Conservation (phyloP, 1,284 basidiomycete genomes). For the Ustilago sp. region DNA sequence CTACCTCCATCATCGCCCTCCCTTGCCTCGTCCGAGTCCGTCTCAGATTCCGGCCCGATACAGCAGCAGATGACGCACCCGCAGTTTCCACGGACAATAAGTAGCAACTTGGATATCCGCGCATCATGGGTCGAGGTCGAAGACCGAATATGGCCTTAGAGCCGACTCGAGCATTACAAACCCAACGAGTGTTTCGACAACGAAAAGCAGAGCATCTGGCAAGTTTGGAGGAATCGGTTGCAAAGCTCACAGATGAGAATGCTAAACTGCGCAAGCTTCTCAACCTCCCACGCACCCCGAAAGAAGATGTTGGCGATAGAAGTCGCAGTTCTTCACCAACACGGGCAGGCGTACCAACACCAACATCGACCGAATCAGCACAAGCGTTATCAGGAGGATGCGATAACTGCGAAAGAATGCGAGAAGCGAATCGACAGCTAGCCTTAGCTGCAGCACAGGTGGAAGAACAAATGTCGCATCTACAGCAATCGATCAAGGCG, state of each 20-base stretch:
- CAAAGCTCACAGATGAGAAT: conserved; percentile 38
- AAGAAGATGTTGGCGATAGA: not conserved
- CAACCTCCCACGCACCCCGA: conserved; percentile 4
- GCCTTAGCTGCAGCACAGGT: conserved; percentile 26
- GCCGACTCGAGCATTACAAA: conserved; percentile 52
- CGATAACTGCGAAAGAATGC: conserved; percentile 14
- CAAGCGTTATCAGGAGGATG: conserved; percentile 2
- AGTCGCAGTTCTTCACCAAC: conserved; percentile 1
- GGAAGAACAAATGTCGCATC: conserved; percentile 15
- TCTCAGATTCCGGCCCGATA: no score
- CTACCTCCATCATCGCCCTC: not conserved
- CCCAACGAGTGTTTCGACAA: conserved; percentile 54
- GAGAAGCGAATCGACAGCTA: conserved; percentile 31
- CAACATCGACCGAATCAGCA: not conserved
- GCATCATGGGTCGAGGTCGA: conserved; percentile 49
- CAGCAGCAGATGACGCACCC: no score
- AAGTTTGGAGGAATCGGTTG: conserved; percentile 35
- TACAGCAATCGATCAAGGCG: conserved; percentile 24
- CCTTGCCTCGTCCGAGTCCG: not conserved
- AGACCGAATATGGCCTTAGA: conserved; percentile 52
- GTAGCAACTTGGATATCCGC: not conserved
- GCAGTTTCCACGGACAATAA: no score
- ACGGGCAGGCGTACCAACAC: no score
- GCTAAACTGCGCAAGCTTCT: conserved; percentile 23
- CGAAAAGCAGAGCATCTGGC: conserved; percentile 54